A percentile compares a stretch with the other conserved stretches of the same genome.
phyloP scores from a whole-genome alignment of 1,284 basidiomycete species.

The Cutaneotrichosporon dermatis region DNA sequence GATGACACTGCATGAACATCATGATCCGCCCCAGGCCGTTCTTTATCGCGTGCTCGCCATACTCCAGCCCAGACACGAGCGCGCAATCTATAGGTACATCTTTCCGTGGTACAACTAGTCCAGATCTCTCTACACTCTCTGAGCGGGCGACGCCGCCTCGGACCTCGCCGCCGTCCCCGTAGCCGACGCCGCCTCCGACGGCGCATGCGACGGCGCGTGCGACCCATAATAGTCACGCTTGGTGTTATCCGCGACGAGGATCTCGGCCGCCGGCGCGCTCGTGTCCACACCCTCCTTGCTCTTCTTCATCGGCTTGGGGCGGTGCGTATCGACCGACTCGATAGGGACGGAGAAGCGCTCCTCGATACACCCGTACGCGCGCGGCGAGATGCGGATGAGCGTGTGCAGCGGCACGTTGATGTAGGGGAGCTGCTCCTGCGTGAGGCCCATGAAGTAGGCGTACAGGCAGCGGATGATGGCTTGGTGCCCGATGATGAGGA shows the following conservation, averaged over 20 bases:
- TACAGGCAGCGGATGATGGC: slow-evolving; percentile 91
- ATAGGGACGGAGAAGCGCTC: slow-evolving; percentile 84
- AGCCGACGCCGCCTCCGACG: not conserved
- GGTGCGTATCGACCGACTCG: slow-evolving; percentile 85
- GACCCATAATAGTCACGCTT: slow-evolving; percentile 16
- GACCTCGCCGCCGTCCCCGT: too few species aligned
- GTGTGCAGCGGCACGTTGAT: slow-evolving; percentile 97
- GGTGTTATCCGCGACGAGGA: not conserved
- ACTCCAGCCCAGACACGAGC: too few species aligned
- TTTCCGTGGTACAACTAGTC: not conserved
- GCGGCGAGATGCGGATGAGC: slow-evolving; percentile 95
- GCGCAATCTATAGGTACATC: too few species aligned
- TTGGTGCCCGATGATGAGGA: slow-evolving; percentile 91
- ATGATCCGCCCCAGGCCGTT: too few species aligned
- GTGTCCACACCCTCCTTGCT: not conserved
- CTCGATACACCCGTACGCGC: slow-evolving; percentile 98
- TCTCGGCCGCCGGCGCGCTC: too few species aligned
- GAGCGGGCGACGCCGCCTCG: too few species aligned
- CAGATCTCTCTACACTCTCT: too few species aligned
- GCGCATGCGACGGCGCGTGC: not conserved
- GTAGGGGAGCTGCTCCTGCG: slow-evolving; percentile 92
- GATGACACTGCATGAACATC: too few species aligned
- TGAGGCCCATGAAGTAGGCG: slow-evolving; percentile 89
- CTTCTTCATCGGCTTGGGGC: slow-evolving; percentile 65
- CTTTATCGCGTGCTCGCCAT: too few species aligned